Conservation (phyloP, 2,329 filamentous ascomycete species). For the Arthrobotrys entomopaga region DNA sequence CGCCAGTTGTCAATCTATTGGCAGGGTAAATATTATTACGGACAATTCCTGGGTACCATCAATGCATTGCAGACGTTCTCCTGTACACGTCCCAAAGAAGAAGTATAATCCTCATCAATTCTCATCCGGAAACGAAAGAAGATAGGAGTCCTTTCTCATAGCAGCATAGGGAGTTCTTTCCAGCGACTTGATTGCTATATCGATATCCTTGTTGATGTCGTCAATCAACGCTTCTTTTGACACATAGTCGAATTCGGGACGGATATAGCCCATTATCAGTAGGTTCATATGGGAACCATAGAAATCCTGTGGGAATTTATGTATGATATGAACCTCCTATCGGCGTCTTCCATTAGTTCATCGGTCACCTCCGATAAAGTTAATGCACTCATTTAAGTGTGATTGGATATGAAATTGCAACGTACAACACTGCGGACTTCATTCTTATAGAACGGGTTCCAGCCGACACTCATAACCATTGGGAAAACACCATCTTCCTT, state of each 20-base stretch:
- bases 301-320: constrained; percentile 80
- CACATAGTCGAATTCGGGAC: constrained; percentile 88
- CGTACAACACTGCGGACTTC: constrained; percentile 76
- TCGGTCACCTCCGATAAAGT: constrained; percentile 19
- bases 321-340: constrained; percentile 84
- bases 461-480: constrained; percentile 94
- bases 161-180: constrained; percentile 68
- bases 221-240: constrained; percentile 82
- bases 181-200: constrained; percentile 80
- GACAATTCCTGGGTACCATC: too few relatives aligned
- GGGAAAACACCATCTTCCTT: constrained; percentile 69
- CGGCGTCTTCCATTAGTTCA: constrained; percentile 23
- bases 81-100: too few relatives aligned
- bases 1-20: too few relatives aligned
- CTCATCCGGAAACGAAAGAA: constrained; percentile 34
- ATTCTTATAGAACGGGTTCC: constrained; percentile 98
- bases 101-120: background rate
- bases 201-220: constrained; percentile 89
- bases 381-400: background rate
- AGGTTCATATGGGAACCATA: constrained; percentile 84
- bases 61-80: too few relatives aligned
- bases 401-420: constrained; percentile 43
- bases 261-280: constrained; percentile 84
- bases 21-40: too few relatives aligned
- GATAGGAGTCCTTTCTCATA: constrained; percentile 54